Evolutionary conservation across 2,329 filamentous ascomycete genomes (phyloP).

Genomic region (Geoglossum cookeanum): DNA sequence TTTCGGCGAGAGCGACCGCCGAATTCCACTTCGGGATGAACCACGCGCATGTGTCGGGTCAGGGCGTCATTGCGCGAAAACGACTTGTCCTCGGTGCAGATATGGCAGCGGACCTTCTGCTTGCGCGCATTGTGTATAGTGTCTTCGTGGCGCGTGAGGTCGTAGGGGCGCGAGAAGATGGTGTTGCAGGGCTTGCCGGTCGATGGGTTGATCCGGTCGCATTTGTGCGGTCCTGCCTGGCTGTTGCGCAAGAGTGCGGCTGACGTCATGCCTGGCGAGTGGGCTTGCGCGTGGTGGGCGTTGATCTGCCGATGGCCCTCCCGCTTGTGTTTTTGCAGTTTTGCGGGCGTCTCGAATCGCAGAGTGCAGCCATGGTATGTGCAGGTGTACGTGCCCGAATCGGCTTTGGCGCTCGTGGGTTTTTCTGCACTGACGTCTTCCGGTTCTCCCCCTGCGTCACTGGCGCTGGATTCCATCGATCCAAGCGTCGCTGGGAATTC

Average conservation of each 20-base stretch:
- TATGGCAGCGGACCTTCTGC: constrained; percentile 79
- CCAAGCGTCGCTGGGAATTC: constrained; percentile 40
- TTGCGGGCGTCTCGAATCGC: constrained; percentile 71
- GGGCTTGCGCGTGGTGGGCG: constrained; percentile 27
- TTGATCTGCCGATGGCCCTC: constrained; percentile 71
- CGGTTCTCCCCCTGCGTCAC: constrained; percentile 27
- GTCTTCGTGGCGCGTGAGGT: constrained; percentile 88
- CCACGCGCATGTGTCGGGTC: constrained; percentile 83
- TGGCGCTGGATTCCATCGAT: constrained; percentile 41
- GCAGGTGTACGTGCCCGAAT: constrained; percentile 84
- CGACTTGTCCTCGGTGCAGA: constrained; percentile 92
- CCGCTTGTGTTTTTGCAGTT: constrained; percentile 87
- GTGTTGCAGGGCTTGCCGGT: constrained; percentile 92
- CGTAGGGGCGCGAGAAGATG: constrained; percentile 87
- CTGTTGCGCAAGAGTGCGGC: constrained; percentile 49
- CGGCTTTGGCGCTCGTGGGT: constrained; percentile 48
- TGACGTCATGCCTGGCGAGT: constrained; percentile 26
- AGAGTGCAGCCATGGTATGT: constrained; percentile 81
- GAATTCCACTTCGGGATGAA: constrained; percentile 74
- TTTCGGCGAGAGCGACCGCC: constrained; percentile 38
- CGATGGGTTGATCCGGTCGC: constrained; percentile 81
- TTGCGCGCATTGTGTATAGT: constrained; percentile 93
- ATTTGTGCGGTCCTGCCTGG: constrained; percentile 84
- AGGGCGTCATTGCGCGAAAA: constrained; percentile 91
- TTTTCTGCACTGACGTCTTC: constrained; percentile 23